Evolutionary conservation across 2,329 filamentous ascomycete genomes (phyloP), one percentile per base, ranked within the genome.

Genomic region (Penicillium sp.): DNA sequence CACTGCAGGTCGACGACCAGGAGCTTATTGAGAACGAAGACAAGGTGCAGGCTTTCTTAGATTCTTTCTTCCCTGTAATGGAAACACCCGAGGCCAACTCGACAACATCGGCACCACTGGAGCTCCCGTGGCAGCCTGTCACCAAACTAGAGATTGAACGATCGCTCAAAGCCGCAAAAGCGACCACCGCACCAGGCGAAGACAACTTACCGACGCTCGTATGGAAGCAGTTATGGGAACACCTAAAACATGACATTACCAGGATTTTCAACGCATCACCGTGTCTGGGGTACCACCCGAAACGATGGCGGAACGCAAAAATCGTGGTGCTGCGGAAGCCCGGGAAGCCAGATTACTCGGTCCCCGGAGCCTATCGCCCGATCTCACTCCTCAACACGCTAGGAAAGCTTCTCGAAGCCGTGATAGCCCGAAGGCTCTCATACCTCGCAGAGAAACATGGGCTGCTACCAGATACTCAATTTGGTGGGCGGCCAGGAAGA

Each of bases 301-400:
- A 50, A 34, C 43, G 49, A 52, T 67, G 51, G 61, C 47, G 56
- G 9, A 51, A 16, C 10, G 59, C 54, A 11, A 55, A 53, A 16
- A 66, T 67, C 27, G 43, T 66, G 9, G 58, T 65, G 1, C 45
- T 67, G 24, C 47, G 60, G 18, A 70, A 70, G 32, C 64, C 60
- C 1, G 53, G 57, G 3, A 67, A 68, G 24, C 56, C 47, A 22
- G 58, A 69, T 47, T 71, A 71, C 43, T 53, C 52, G 16, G 36
- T 60, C 2, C 55, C 60, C 0, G 55, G 61, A 42, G 61, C 61
- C 11, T 68, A 68, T 32, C 53, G 56, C 5, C 67, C 56, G 21
- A 69, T 69, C 39, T 68, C 61, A 36, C 59, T 63, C 1, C 59
- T 69, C 0, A 62, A 62, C 14, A 66, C 59, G 27, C 59, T 66